These are phyloP conservation scores for Beauveria pseudobassiana DNA, from an alignment of 2,329 filamentous ascomycete genomes.

Conservation along the genomic window DNA sequence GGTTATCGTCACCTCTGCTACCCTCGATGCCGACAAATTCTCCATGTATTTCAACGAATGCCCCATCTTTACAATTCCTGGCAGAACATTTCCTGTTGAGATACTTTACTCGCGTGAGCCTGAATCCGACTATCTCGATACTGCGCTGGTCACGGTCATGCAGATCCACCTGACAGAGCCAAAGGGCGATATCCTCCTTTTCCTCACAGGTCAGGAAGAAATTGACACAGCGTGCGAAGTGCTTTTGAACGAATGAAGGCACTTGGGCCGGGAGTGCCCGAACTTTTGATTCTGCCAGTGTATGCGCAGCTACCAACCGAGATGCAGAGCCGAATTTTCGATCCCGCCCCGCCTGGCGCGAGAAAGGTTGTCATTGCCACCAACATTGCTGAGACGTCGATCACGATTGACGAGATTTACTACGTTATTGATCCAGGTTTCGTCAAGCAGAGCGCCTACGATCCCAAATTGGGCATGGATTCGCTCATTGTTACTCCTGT, in stretches of 20 bases:
- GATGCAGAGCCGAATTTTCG: constrained; percentile 90
- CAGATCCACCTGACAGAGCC: constrained; percentile 94
- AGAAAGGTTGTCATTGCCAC: constrained; percentile 96
- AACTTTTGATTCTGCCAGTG: constrained; percentile 89
- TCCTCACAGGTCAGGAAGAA: constrained; percentile 95
- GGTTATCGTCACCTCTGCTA: constrained; percentile 93
- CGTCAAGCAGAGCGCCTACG: constrained; percentile 95
- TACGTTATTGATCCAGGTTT: constrained; percentile 97
- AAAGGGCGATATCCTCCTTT: constrained; percentile 88
- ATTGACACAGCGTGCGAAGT: constrained; percentile 95
- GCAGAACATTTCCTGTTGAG: constrained; percentile 90
- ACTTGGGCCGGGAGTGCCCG: constrained; percentile 80
- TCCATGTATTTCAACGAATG: constrained; percentile 93
- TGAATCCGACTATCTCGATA: constrained; percentile 90
- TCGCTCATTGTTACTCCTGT: constrained; percentile 92
- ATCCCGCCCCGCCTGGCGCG: constrained; percentile 76
- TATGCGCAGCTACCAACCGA: constrained; percentile 91
- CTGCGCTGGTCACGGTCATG: constrained; percentile 94
- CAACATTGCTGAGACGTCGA: constrained; percentile 96
- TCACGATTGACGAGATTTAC: constrained; percentile 96
- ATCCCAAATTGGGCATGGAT: constrained; percentile 97
- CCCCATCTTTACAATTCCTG: constrained; percentile 94
- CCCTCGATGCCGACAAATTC: constrained; percentile 95
- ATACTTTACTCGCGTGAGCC: constrained; percentile 93
- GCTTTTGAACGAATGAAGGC: constrained; percentile 91